Base-by-base conservation (phyloP, 2,329 filamentous ascomycete genomes). In the Diaporthe sp. region DNA sequence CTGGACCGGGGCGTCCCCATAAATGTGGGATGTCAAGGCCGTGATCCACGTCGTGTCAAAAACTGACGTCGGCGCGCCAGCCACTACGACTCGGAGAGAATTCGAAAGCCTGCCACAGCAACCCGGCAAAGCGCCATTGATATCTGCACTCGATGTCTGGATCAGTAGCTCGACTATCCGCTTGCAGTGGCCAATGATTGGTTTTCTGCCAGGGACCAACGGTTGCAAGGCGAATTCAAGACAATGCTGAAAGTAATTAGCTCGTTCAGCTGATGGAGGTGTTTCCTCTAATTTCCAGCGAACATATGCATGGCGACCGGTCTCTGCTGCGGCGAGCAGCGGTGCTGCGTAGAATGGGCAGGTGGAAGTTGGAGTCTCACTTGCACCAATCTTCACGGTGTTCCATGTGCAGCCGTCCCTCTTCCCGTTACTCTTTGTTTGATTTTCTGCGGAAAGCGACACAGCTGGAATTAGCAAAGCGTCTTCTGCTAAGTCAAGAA, bases 1-100 rank as follows among this genome's bases (percentile, higher is more conserved):
- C 51, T 53, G n/a, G 13, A 25, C 15, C 5, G 12, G 0, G 22
- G 13, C 12, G n/a, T 25, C 4, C 10, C 1, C 17, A 6, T 28
- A 28, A 0, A 2, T 0, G 17, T 4, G 17, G 5, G 6, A 5
- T 17, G n/a, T 28, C 9, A 53, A 10, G 1, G 4, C 10, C 4
- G 2, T 13, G 1, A 53, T 28, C 51, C 51, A 53, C 0, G 15
- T 53, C n/a, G n/a, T 12, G n/a, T 53, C 51, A 53, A 53, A 53
- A 28, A 53, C 3, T 15, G 51, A 53, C n/a, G 5, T 10, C n/a
- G n/a, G 51, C n/a, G 8, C n/a, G 4, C n/a, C 51, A 28, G 51
- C 12, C 6, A 28, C 51, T 12, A 9, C 4, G 22, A 25, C 25
- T 25, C 25, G 25, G 25, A 6, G 3, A 13, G 10, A 53, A 2